phyloP scores from a whole-genome alignment of 495 filamentous ascomycete species.

The Trichoderma asperelloides region DNA sequence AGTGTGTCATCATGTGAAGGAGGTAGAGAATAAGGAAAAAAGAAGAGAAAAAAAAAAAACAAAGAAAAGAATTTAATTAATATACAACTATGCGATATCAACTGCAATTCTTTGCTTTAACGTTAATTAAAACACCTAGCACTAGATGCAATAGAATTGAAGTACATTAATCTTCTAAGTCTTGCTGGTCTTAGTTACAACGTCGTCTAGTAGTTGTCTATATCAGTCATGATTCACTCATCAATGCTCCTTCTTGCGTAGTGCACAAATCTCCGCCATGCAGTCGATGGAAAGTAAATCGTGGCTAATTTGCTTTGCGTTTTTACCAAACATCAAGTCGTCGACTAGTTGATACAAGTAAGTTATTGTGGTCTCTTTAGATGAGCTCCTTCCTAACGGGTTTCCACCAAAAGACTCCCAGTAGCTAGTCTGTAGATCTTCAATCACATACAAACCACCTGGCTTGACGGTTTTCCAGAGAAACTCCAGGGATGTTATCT shows the following conservation, averaged over 20 bases:
- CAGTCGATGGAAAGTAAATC: background rate
- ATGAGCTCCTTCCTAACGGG: background rate
- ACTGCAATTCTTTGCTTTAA: background rate
- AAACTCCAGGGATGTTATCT: background rate
- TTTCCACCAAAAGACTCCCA: background rate
- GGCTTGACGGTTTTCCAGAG: constrained; percentile 1
- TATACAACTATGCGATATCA: background rate
- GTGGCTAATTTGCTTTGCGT: background rate
- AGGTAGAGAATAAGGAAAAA: background rate
- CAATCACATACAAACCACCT: constrained; percentile 1
- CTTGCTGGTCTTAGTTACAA: background rate
- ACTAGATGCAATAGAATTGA: constrained; percentile 3
- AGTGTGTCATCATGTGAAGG: constrained; percentile 12
- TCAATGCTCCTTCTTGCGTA: background rate
- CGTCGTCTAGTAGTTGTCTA: background rate
- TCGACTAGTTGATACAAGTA: background rate
- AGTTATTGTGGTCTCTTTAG: background rate
- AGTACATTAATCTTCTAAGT: background rate
- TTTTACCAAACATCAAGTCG: background rate
- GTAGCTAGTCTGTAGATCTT: constrained; percentile 1
- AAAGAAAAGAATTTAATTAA: no score
- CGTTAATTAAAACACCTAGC: background rate
- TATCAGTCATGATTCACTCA: background rate
- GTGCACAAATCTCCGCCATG: constrained; percentile 1
- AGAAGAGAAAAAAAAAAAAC: no score